Percentiles rank a stretch among this genome's conserved stretches.
These are phyloP conservation scores for Vaccinium myrtillus DNA, from an alignment of 148 eudicot species.

Conservation along the genomic window DNA sequence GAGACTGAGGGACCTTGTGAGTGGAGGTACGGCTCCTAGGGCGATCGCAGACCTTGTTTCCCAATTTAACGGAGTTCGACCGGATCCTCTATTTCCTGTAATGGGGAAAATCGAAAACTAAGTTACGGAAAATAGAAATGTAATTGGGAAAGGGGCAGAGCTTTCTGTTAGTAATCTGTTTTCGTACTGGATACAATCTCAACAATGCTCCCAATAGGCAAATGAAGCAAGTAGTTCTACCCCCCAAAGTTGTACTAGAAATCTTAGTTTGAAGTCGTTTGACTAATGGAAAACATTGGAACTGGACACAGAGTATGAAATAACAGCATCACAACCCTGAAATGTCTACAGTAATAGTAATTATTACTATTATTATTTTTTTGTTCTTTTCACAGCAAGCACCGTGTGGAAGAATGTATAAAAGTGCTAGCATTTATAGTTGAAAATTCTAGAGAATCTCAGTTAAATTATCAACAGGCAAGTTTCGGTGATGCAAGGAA, in stretches of 20 bases:
- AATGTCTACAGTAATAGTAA: too few relatives aligned
- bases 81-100: slow-evolving; percentile 1
- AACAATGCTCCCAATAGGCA: not conserved
- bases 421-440: not conserved
- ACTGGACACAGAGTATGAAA: not conserved
- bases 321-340: not conserved
- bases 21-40: slow-evolving; percentile 50
- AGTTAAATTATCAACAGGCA: not conserved
- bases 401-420: too few relatives aligned
- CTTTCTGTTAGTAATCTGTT: not conserved
- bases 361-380: too few relatives aligned
- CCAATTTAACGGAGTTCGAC: slow-evolving; percentile 39
- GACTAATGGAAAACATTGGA: not conserved
- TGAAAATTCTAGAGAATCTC: not conserved
- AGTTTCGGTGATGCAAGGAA: not conserved
- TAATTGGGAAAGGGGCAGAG: not conserved
- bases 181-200: not conserved
- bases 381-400: too few relatives aligned
- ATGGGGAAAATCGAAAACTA: not conserved
- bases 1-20: slow-evolving; percentile 38
- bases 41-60: slow-evolving; percentile 55
- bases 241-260: not conserved
- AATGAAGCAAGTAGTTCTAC: too few relatives aligned
- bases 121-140: too few relatives aligned
- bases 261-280: not conserved